Evolutionary conservation across 495 filamentous ascomycete species (phyloP).

Genomic region (Podospora fimiseda): DNA sequence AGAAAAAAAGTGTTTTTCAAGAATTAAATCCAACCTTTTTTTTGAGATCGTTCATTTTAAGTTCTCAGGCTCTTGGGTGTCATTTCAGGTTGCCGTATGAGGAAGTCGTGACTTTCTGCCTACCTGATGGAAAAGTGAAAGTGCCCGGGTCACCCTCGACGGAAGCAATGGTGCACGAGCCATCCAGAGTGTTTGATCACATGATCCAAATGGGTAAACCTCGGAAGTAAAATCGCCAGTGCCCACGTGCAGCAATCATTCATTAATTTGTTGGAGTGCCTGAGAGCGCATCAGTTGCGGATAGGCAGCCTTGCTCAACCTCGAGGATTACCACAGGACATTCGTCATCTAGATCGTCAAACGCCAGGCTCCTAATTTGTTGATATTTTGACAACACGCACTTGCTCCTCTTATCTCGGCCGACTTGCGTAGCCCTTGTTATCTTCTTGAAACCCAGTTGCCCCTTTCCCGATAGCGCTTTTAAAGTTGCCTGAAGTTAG

Average conservation of each 20-base stretch:
- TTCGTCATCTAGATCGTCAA: slow-evolving; percentile 2
- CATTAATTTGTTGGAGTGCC: background rate
- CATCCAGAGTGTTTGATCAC: slow-evolving; percentile 9
- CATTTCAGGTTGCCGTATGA: too few species aligned
- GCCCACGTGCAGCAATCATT: slow-evolving; percentile 6
- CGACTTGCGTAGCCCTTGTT: background rate
- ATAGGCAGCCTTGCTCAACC: slow-evolving; percentile 21
- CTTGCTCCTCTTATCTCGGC: background rate
- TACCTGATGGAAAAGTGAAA: too few species aligned
- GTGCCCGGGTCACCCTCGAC: too few species aligned
- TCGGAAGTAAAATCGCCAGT: slow-evolving; percentile 3
- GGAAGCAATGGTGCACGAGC: background rate
- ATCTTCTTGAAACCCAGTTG: background rate
- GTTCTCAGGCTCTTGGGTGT: too few species aligned
- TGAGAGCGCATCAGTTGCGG: slow-evolving; percentile 23
- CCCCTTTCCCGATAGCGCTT: background rate
- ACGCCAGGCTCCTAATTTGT: background rate
- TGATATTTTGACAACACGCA: background rate
- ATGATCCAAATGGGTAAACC: slow-evolving; percentile 17
- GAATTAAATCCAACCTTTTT: too few species aligned
- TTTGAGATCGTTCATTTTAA: too few species aligned
- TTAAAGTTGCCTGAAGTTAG: slow-evolving; percentile 10
- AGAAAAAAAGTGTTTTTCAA: background rate
- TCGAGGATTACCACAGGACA: slow-evolving; percentile 6
- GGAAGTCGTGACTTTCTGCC: background rate